Conservation (phyloP, 2,329 filamentous ascomycete species). For the Colletotrichum sojae region DNA sequence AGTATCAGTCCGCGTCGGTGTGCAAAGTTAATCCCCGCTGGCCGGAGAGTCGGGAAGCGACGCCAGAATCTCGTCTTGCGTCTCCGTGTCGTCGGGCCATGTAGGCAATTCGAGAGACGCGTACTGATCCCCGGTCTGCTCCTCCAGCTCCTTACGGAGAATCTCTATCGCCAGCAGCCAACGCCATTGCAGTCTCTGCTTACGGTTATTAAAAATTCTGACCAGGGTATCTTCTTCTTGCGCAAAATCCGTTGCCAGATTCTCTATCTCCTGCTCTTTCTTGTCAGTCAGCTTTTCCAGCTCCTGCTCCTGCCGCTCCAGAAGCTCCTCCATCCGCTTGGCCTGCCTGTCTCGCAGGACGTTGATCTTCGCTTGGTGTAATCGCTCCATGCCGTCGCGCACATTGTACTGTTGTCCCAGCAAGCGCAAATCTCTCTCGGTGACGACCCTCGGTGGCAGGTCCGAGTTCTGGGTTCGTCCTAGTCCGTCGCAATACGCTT, state of each 20-base stretch:
- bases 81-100: conserved; percentile 56
- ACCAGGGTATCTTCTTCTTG: conserved; percentile 66
- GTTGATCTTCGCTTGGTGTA: conserved; percentile 74
- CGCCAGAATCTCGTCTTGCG: conserved; percentile 34
- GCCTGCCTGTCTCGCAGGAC: conserved; percentile 76
- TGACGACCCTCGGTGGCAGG: conserved; percentile 68
- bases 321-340: conserved; percentile 72
- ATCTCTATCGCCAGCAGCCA: conserved; percentile 70
- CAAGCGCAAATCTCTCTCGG: conserved; percentile 71
- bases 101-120: conserved; percentile 54
- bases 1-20: not conserved
- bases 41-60: conserved; percentile 27
- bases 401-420: conserved; percentile 73
- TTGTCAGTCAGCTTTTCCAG: conserved; percentile 60
- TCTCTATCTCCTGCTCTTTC: conserved; percentile 63
- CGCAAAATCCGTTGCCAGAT: conserved; percentile 61
- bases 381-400: conserved; percentile 70
- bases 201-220: conserved; percentile 61
- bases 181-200: conserved; percentile 59
- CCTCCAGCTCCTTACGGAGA: conserved; percentile 66
- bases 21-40: conserved; percentile 27
- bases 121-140: conserved; percentile 58
- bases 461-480: conserved; percentile 56
- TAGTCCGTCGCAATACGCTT: conserved; percentile 73
- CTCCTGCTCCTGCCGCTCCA: conserved; percentile 68